phyloP scores from a whole-genome alignment of 208 protist genomes.

The Acanthamoeba divionensis region DNA sequence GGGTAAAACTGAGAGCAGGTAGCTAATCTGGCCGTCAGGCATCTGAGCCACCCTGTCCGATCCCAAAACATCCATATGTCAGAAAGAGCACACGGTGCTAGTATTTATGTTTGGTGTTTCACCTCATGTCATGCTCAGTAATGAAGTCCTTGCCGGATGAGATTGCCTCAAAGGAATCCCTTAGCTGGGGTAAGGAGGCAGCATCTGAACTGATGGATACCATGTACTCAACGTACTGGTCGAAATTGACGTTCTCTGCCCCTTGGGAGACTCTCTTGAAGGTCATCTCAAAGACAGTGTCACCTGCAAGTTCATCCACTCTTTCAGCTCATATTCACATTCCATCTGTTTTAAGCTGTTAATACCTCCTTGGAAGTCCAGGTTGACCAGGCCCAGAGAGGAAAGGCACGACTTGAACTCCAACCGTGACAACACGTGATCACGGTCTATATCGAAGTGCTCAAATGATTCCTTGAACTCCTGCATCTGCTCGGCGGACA shows the following conservation, averaged over 20 bases:
- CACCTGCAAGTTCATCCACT: neutral
- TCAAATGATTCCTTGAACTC: conserved; percentile 74
- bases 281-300: conserved; percentile 50
- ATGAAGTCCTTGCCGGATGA: conserved; percentile 65
- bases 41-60: neutral
- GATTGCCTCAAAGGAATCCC: conserved; percentile 61
- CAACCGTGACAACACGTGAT: neutral
- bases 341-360: neutral
- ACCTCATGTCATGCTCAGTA: conserved; percentile 65
- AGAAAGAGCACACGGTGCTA: too few relatives aligned
- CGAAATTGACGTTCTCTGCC: conserved; percentile 53
- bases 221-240: conserved; percentile 72
- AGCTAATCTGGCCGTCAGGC: conserved; percentile 5
- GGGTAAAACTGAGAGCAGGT: conserved; percentile 46
- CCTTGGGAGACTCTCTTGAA: conserved; percentile 44
- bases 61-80: too few relatives aligned
- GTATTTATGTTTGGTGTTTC: too few relatives aligned
- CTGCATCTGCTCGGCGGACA: conserved; percentile 69
- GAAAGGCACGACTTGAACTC: conserved; percentile 56
- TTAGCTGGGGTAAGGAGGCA: conserved; percentile 53
- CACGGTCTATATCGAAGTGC: conserved; percentile 71
- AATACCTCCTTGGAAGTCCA: conserved; percentile 52
- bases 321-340: too few relatives aligned
- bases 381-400: conserved; percentile 50
- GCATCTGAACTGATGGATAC: conserved; percentile 51